These are phyloP conservation scores for Tulasnella sp. DNA, from an alignment of 768 basidiomycete genomes.

Conservation along the genomic window DNA sequence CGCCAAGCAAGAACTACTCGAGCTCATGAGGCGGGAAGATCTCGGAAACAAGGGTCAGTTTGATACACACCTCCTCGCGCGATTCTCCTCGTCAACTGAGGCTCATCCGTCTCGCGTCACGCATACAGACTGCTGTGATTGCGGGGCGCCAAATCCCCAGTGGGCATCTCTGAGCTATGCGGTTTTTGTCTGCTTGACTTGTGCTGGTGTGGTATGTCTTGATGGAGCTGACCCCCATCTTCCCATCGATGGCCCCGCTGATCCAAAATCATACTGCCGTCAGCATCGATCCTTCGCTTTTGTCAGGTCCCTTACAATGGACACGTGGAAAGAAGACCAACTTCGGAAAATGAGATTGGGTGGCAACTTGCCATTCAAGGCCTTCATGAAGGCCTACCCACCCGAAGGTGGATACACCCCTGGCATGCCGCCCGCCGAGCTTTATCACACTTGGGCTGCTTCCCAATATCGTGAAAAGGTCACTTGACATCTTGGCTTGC, in stretches of 20 bases:
- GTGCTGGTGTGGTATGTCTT: slow-evolving; percentile 36
- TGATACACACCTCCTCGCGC: background rate
- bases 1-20: slow-evolving; percentile 66
- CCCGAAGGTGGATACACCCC: slow-evolving; percentile 68
- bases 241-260: slow-evolving; percentile 3
- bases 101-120: slow-evolving; percentile 9
- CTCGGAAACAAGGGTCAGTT: slow-evolving; percentile 59
- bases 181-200: slow-evolving; percentile 81
- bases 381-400: slow-evolving; percentile 69
- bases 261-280: background rate
- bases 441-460: slow-evolving; percentile 92
- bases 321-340: slow-evolving; percentile 91
- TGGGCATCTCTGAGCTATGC: slow-evolving; percentile 64
- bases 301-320: slow-evolving; percentile 92
- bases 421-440: slow-evolving; percentile 60
- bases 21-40: slow-evolving; percentile 67
- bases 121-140: slow-evolving; percentile 62
- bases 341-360: slow-evolving; percentile 82
- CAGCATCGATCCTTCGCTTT: slow-evolving; percentile 84
- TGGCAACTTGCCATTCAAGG: slow-evolving; percentile 28
- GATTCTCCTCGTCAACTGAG: slow-evolving; percentile 2
- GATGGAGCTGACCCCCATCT: background rate
- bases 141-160: slow-evolving; percentile 85
- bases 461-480: slow-evolving; percentile 92
- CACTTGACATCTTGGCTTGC: background rate